Conservation (phyloP, 2,329 filamentous ascomycete species). For the Alternaria sp. region DNA sequence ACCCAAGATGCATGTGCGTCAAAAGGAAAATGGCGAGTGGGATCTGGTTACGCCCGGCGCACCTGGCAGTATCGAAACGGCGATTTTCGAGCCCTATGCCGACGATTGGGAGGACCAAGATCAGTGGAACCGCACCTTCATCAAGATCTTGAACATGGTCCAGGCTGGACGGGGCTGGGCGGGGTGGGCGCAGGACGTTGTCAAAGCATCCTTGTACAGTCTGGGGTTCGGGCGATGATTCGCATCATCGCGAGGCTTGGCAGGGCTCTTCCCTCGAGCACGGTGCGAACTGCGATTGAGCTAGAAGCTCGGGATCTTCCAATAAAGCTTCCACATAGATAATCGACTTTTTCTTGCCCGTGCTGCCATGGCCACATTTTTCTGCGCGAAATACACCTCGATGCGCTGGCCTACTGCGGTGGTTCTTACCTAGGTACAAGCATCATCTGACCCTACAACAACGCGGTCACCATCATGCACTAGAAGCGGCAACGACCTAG, state of each 20-base stretch:
- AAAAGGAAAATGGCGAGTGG: slow-evolving; percentile 47
- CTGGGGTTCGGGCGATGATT: slow-evolving; percentile 25
- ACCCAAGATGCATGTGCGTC: slow-evolving; percentile 59
- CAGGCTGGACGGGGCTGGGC: slow-evolving; percentile 61
- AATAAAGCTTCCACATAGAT: not conserved
- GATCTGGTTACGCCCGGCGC: slow-evolving; percentile 32
- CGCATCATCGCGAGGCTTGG: not conserved
- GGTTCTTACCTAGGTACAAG: not conserved
- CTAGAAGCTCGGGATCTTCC: not conserved
- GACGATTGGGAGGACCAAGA: slow-evolving; percentile 65
- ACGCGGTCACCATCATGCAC: not conserved
- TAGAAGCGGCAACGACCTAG: not conserved
- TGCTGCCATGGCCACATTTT: not conserved
- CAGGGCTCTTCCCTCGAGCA: not conserved
- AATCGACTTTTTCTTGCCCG: not conserved
- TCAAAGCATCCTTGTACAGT: slow-evolving; percentile 35
- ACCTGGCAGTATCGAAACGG: slow-evolving; percentile 48
- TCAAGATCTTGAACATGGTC: slow-evolving; percentile 61
- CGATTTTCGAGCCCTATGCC: slow-evolving; percentile 67
- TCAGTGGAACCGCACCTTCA: slow-evolving; percentile 60
- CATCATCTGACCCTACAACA: not conserved
- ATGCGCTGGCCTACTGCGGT: not conserved
- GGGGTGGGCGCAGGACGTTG: slow-evolving; percentile 55
- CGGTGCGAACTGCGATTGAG: not conserved
- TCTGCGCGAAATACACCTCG: not conserved